Base-by-base conservation (phyloP, 345 rosid species). In the Citrus mangshanensis region DNA sequence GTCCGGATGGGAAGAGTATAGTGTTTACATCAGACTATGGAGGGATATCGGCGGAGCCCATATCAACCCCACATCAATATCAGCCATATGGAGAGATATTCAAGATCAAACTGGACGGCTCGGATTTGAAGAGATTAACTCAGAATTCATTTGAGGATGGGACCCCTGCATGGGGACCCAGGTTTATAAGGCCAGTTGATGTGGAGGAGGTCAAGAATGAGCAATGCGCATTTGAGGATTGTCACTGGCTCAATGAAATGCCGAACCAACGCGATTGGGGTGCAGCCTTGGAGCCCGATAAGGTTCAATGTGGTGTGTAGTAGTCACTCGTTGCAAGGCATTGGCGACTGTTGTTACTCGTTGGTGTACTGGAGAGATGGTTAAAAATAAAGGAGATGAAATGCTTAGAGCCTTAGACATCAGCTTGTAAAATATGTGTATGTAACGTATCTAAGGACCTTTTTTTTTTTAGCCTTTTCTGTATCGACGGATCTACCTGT, bases 51-150 rank as follows among this genome's bases (percentile, higher is more conserved):
- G 98, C 94, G 0, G 98, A 95, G 87, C 98, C 97, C 3, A 92
- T 95, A 81, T 93, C 97, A 6, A 93, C 86, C 86, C 86, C 93
- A 22, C 97, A 93, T 84, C 97, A 92, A 38, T 93, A 84, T 62
- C 98, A 95, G 72, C 97, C 98, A 0, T 95, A 95, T 21, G 98
- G 98, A 1, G 98, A 95, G 83, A 95, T 95, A 65, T 93, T 72
- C 83, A 93, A 91, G 0, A 63, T 95, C 4, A 89, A 86, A 76
- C 73, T 93, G 80, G 98, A 95, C 63, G 97, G 98, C 30, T 86
- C 97, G 38, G 86, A 82, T 80, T 78, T 93, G 75, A 92, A 80
- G 89, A 91, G 98, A 77, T 70, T 89, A 80, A 93, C 98, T 4
- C 97, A 92, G 42, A 95, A 95, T 68, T 91, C 94, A 0, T 95